A percentile compares a stretch with the other conserved stretches of the same genome.
Conservation (phyloP, 1,139 yeast genomes). For the Pichia sp. region DNA sequence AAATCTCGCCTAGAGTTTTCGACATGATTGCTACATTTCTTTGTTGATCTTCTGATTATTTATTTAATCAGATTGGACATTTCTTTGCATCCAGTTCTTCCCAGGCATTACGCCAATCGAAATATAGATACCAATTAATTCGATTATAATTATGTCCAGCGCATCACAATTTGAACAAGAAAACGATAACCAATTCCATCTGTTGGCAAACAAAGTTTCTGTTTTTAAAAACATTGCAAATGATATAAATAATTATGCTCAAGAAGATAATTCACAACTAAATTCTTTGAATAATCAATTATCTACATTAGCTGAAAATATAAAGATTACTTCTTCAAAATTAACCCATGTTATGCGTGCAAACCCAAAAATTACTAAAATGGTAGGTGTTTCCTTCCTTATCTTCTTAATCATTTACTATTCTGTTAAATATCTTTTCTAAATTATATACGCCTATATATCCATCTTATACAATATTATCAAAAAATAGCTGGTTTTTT, state of each 20-base stretch:
- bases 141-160: constrained; percentile 34
- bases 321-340: constrained; percentile 62
- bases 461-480: background rate
- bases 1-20: too few relatives aligned
- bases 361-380: constrained; percentile 53
- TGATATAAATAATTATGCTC: constrained; percentile 58
- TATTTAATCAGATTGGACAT: too few relatives aligned
- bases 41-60: too few relatives aligned
- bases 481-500: background rate
- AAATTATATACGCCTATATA: background rate
- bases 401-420: constrained; percentile 64
- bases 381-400: constrained; percentile 52
- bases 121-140: background rate
- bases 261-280: constrained; percentile 48
- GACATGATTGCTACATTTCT: too few relatives aligned
- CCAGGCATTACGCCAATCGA: too few relatives aligned
- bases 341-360: constrained; percentile 53
- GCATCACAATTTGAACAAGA: constrained; percentile 41
- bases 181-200: constrained; percentile 56
- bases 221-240: constrained; percentile 55
- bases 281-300: constrained; percentile 57
- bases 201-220: constrained; percentile 55
- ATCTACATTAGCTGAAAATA: constrained; percentile 50
- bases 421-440: constrained; percentile 46
- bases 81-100: too few relatives aligned